Evolutionary conservation across 345 rosid genomes (phyloP), one percentile per base, ranked within the genome.

Genomic region (Populus davidiana): DNA sequence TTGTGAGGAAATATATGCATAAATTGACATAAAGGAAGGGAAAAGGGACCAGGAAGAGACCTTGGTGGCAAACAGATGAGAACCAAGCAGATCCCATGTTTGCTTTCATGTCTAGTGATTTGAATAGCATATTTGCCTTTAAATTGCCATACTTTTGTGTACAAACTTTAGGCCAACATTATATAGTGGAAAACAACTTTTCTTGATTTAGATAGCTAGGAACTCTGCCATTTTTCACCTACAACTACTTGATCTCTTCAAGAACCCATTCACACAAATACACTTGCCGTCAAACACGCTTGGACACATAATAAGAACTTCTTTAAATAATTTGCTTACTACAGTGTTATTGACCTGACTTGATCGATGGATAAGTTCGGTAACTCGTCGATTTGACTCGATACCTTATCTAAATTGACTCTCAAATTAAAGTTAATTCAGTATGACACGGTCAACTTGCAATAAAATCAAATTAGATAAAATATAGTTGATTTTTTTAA

Each of bases 11-110:
- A 68, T 33, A 41, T 20, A 59, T 38, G 23, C 20, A 5, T 43
- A 71, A 25, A 36, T 50, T 72, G 65, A 78, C 49, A 78, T 63
- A 73, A 63, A 76, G 67, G 74, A 14, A 38, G 1, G 35, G 31
- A 52, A 36, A 56, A 75, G 82, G 75, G 80, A 73, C 69, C 67
- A 20, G 52, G 86, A 86, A 78, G 88, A 83, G 89, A 86, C 87
- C 73, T 82, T 81, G 83, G 87, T 90, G 91, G 91, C 82, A 81
- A 88, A 85, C 93, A 88, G 49, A 82, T 43, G 84, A 77, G 79
- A 76, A 81, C 78, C 85, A 84, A 83, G 78, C 77, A 80, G 82
- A 88, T 81, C 87, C 87, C 88, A 83, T 74, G 79, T 71, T 75
- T 84, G 91, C 81, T 80, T 81, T 80, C 83, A 38, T 87, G 88